Evolutionary conservation across 1,139 yeast genomes (phyloP).

Genomic region (Torulaspora pretoriensis): DNA sequence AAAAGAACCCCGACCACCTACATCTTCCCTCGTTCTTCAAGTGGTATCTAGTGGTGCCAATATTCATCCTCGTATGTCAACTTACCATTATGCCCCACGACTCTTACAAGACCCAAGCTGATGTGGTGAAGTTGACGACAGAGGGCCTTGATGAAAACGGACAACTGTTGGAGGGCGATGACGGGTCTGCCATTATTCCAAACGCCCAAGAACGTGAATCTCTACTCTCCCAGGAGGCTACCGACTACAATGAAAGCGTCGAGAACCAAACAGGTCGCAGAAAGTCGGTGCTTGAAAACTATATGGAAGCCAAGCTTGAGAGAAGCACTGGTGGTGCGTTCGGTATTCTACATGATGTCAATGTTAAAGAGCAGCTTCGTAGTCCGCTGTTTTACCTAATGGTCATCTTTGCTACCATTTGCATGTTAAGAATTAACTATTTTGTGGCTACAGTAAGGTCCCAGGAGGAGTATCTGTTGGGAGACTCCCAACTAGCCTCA

Average conservation of each 20-base stretch:
- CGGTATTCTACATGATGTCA: slow-evolving; percentile 72
- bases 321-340: slow-evolving; percentile 68
- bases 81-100: slow-evolving; percentile 71
- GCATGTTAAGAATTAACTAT: slow-evolving; percentile 86
- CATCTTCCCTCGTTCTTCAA: slow-evolving; percentile 57
- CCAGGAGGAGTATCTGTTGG: slow-evolving; percentile 69
- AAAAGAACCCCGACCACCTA: slow-evolving; percentile 38
- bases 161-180: slow-evolving; percentile 34
- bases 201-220: slow-evolving; percentile 34
- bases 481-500: slow-evolving; percentile 50
- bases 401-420: slow-evolving; percentile 74
- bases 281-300: slow-evolving; percentile 59
- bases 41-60: slow-evolving; percentile 64
- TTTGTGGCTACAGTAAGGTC: slow-evolving; percentile 84
- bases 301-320: slow-evolving; percentile 51
- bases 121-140: slow-evolving; percentile 61
- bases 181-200: slow-evolving; percentile 31
- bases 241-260: slow-evolving; percentile 8
- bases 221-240: slow-evolving; percentile 18
- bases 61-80: slow-evolving; percentile 70
- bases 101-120: slow-evolving; percentile 68
- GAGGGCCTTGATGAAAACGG: slow-evolving; percentile 63
- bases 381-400: slow-evolving; percentile 78
- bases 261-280: slow-evolving; percentile 27
- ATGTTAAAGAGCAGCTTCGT: slow-evolving; percentile 58